Percentiles rank a stretch among this genome's conserved stretches.
These are phyloP conservation scores for Scheffersomyces segobiensis DNA, from an alignment of 1,139 yeast species.

Conservation along the genomic window DNA sequence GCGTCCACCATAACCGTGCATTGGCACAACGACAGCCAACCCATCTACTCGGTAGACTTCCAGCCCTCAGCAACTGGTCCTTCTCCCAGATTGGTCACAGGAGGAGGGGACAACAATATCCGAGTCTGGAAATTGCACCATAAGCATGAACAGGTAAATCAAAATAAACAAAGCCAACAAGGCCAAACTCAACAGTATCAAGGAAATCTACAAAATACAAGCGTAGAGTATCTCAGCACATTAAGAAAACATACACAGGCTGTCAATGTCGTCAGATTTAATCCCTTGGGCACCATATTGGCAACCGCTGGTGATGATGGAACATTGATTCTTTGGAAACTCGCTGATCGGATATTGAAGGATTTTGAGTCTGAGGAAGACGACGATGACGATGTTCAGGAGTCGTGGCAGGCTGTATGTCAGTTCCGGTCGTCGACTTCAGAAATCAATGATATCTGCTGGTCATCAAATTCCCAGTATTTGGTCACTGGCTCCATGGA, in stretches of 20 bases:
- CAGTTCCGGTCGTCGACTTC: conserved; percentile 62
- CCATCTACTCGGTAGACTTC: conserved; percentile 81
- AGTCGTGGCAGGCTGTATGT: conserved; percentile 66
- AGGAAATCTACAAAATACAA: conserved; percentile 5
- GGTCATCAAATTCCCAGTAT: conserved; percentile 83
- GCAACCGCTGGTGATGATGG: conserved; percentile 98
- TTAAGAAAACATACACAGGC: conserved; percentile 90
- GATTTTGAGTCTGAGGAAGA: conserved; percentile 58
- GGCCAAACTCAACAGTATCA: not conserved
- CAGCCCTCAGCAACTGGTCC: conserved; percentile 48
- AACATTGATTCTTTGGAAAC: conserved; percentile 74
- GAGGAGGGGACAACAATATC: conserved; percentile 92
- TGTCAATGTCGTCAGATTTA: conserved; percentile 85
- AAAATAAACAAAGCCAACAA: conserved; percentile 2
- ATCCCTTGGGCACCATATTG: conserved; percentile 60
- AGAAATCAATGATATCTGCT: conserved; percentile 85
- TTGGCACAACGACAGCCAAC: conserved; percentile 81
- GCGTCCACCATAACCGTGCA: conserved; percentile 68
- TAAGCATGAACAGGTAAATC: conserved; percentile 3
- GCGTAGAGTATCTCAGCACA: conserved; percentile 71
- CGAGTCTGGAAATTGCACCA: conserved; percentile 55
- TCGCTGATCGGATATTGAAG: conserved; percentile 51
- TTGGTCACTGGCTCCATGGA: conserved; percentile 93
- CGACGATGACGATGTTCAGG: conserved; percentile 55
- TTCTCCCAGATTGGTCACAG: conserved; percentile 67